Conservation (phyloP, 352 stramenopile species). For the Globisporangium okanoganense region DNA sequence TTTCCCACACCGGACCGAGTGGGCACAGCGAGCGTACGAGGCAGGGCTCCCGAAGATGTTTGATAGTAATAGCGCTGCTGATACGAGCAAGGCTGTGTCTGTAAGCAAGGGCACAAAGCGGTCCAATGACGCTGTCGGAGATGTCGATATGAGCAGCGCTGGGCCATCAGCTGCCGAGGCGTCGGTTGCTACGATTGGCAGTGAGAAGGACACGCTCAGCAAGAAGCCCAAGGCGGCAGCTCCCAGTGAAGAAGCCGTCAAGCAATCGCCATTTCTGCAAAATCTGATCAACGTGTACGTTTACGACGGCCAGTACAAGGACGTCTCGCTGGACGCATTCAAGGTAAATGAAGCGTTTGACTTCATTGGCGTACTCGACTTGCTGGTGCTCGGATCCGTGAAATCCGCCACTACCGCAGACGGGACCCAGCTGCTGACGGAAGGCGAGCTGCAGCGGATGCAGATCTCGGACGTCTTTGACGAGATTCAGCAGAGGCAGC, state of each 20-base stretch:
- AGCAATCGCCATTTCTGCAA: slow-evolving; percentile 9
- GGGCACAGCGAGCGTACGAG: slow-evolving; percentile 37
- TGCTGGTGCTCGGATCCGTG: slow-evolving; percentile 38
- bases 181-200: not conserved
- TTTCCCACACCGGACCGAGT: slow-evolving; percentile 54
- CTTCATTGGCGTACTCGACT: slow-evolving; percentile 71
- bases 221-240: slow-evolving; percentile 45
- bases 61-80: not conserved
- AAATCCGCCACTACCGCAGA: slow-evolving; percentile 9
- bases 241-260: not conserved
- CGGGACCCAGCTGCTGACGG: slow-evolving; percentile 17
- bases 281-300: slow-evolving; percentile 65
- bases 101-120: slow-evolving; percentile 38
- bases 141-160: slow-evolving; percentile 3
- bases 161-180: not conserved
- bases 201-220: slow-evolving; percentile 10
- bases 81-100: not conserved
- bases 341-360: slow-evolving; percentile 85
- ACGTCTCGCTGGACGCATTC: slow-evolving; percentile 45
- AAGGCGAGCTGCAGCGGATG: slow-evolving; percentile 44
- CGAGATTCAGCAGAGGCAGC: slow-evolving; percentile 44
- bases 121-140: slow-evolving; percentile 34
- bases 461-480: slow-evolving; percentile 64
- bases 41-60: not conserved
- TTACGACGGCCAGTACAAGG: slow-evolving; percentile 62